These are phyloP conservation scores for Boletus reticulatus DNA, from an alignment of 768 basidiomycete species.

Conservation along the genomic window DNA sequence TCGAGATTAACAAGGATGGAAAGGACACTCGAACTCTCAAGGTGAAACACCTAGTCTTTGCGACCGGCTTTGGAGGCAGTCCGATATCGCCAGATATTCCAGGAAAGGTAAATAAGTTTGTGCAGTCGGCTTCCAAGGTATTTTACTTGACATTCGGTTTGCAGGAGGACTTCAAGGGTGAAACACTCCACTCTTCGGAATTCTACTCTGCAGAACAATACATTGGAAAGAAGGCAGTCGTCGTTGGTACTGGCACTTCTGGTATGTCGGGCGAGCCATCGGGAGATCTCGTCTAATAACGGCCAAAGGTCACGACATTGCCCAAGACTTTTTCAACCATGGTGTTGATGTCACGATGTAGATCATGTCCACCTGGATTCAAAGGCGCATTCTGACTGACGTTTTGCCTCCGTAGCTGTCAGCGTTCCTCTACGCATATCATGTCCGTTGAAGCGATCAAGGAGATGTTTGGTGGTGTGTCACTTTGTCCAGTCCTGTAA, in stretches of 20 bases:
- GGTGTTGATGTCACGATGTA: slow-evolving; percentile 32
- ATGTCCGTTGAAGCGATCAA: not conserved
- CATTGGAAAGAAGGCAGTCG: slow-evolving; percentile 59
- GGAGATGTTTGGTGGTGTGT: not conserved
- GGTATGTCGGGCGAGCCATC: slow-evolving; percentile 29
- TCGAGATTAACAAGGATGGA: slow-evolving; percentile 36
- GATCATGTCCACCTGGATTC: not conserved
- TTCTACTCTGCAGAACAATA: slow-evolving; percentile 49
- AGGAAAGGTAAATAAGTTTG: slow-evolving; percentile 36
- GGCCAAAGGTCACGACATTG: slow-evolving; percentile 34
- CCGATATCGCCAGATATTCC: slow-evolving; percentile 46
- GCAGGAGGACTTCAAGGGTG: slow-evolving; percentile 53
- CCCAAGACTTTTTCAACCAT: slow-evolving; percentile 33
- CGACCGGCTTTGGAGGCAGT: slow-evolving; percentile 48
- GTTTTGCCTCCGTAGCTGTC: not conserved
- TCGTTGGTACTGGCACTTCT: slow-evolving; percentile 65
- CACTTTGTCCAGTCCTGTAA: not conserved
- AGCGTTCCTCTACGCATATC: not conserved
- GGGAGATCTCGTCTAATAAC: slow-evolving; percentile 8
- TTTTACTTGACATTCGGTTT: not conserved
- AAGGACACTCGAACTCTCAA: slow-evolving; percentile 35
- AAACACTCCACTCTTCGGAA: slow-evolving; percentile 49
- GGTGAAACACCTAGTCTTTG: slow-evolving; percentile 54
- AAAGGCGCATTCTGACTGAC: not conserved
- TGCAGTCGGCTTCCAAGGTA: slow-evolving; percentile 15